Evolutionary conservation across 1,284 basidiomycete genomes (phyloP).

Genomic region (Cryptococcus amylolentus): DNA sequence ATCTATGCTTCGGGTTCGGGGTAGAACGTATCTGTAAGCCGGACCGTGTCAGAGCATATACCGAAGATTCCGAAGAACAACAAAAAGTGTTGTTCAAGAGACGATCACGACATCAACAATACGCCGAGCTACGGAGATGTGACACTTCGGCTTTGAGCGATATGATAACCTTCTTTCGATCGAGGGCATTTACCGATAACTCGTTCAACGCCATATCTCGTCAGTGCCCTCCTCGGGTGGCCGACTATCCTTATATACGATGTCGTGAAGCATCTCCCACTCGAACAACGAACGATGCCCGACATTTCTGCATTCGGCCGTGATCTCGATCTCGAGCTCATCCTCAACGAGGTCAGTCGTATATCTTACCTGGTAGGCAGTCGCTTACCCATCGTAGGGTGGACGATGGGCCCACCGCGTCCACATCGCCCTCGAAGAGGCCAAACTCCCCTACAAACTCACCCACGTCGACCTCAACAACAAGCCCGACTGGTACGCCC

Average conservation of each 20-base stretch:
- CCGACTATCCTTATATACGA: neutral
- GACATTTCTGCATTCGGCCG: neutral
- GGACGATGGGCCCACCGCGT: neutral
- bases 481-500: neutral
- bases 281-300: neutral
- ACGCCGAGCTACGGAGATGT: neutral
- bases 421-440: neutral
- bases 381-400: neutral
- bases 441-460: neutral
- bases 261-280: neutral
- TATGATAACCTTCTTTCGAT: too few species aligned
- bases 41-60: too few species aligned
- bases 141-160: too few species aligned
- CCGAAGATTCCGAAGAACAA: too few species aligned
- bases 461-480: neutral
- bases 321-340: neutral
- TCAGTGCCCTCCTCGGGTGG: too few species aligned
- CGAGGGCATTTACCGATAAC: too few species aligned
- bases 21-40: too few species aligned
- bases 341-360: neutral
- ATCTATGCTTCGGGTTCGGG: too few species aligned
- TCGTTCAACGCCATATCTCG: too few species aligned
- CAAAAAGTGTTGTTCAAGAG: too few species aligned
- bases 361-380: neutral
- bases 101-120: neutral